phyloP scores from a whole-genome alignment of 805 yeast species.

The Ogataea neopini region DNA sequence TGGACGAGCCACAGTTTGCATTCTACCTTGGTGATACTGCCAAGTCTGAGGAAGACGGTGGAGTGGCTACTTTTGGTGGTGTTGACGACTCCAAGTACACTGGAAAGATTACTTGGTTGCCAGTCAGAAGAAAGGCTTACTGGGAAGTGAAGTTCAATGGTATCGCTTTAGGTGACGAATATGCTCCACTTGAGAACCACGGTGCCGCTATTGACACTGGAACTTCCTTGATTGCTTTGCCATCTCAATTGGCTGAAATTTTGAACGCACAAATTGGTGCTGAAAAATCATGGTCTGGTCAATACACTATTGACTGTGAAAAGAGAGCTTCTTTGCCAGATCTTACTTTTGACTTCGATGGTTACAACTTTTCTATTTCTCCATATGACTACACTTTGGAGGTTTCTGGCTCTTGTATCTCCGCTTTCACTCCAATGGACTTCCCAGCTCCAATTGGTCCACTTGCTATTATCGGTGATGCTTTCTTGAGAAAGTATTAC shows the following conservation, averaged over 20 bases:
- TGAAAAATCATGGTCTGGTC: slow-evolving; percentile 95
- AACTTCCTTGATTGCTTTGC: slow-evolving; percentile 92
- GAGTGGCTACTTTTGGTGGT: slow-evolving; percentile 96
- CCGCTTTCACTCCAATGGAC: slow-evolving; percentile 96
- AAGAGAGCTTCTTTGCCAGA: slow-evolving; percentile 85
- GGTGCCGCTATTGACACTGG: slow-evolving; percentile 99
- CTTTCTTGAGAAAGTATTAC: slow-evolving; percentile 93
- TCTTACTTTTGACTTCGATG: slow-evolving; percentile 84
- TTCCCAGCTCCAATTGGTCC: slow-evolving; percentile 98
- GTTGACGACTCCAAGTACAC: slow-evolving; percentile 70
- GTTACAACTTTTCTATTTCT: slow-evolving; percentile 86
- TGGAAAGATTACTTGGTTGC: slow-evolving; percentile 93
- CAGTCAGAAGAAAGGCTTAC: slow-evolving; percentile 98
- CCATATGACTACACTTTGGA: slow-evolving; percentile 94
- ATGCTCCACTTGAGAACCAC: slow-evolving; percentile 73
- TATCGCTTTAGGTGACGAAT: slow-evolving; percentile 88
- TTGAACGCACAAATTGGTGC: slow-evolving; percentile 96
- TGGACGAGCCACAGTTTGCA: slow-evolving; percentile 84
- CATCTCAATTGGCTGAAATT: slow-evolving; percentile 94
- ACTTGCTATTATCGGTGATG: slow-evolving; percentile 93
- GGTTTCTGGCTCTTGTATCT: slow-evolving; percentile 91
- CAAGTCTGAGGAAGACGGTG: slow-evolving; percentile 70
- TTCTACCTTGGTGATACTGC: slow-evolving; percentile 84
- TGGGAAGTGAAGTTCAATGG: slow-evolving; percentile 98
- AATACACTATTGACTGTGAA: slow-evolving; percentile 90